A percentile compares a stretch with the other conserved stretches of the same genome.
Conservation (phyloP, 2,329 filamentous ascomycete genomes). For the Alternaria burnsii region DNA sequence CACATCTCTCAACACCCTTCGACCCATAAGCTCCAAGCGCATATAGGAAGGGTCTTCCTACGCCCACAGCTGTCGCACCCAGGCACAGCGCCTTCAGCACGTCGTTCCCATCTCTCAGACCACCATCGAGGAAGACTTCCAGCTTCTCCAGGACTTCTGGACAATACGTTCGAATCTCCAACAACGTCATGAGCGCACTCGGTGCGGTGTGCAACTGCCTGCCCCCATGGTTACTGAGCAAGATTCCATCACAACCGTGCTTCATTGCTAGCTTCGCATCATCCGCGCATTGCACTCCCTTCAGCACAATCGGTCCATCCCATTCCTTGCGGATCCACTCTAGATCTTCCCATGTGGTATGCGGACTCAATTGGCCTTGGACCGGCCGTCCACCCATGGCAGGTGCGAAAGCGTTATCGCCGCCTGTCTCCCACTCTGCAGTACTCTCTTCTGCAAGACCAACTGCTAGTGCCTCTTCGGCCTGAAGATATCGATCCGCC, state of each 20-base stretch:
- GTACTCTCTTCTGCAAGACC: slow-evolving; percentile 61
- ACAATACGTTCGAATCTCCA: slow-evolving; percentile 50
- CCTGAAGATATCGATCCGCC: slow-evolving; percentile 48
- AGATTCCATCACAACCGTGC: slow-evolving; percentile 57
- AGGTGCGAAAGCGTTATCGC: slow-evolving; percentile 64
- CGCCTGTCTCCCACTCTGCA: slow-evolving; percentile 62
- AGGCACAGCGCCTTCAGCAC: slow-evolving; percentile 52
- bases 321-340: slow-evolving; percentile 54
- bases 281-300: slow-evolving; percentile 56
- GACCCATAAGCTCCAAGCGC: slow-evolving; percentile 50
- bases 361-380: slow-evolving; percentile 49
- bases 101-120: slow-evolving; percentile 50
- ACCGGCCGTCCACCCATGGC: slow-evolving; percentile 61
- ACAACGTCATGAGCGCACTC: slow-evolving; percentile 47
- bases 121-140: slow-evolving; percentile 51
- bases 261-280: slow-evolving; percentile 57
- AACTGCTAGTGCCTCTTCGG: slow-evolving; percentile 59
- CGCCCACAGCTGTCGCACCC: slow-evolving; percentile 51
- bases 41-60: slow-evolving; percentile 51
- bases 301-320: slow-evolving; percentile 54
- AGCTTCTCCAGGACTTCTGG: slow-evolving; percentile 48
- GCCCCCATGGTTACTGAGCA: slow-evolving; percentile 64
- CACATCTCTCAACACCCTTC: slow-evolving; percentile 47
- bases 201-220: slow-evolving; percentile 59
- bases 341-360: slow-evolving; percentile 61